Conservation (phyloP, 208 protist genomes). For the Balamuthia mandrillaris region DNA sequence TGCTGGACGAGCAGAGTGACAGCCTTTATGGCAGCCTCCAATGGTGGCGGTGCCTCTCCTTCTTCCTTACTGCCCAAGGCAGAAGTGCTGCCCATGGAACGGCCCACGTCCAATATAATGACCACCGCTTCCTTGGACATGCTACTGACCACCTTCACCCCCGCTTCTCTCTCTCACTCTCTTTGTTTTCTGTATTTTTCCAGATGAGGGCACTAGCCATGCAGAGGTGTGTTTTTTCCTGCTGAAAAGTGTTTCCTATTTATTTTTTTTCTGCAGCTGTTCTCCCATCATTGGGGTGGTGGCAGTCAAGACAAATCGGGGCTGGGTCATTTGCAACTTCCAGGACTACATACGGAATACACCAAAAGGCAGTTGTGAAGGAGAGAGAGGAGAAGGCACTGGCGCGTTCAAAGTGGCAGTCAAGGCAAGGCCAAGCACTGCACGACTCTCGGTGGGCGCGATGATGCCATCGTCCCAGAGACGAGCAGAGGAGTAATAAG, state of each 20-base stretch:
- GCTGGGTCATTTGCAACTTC: too few species aligned
- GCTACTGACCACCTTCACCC: too few species aligned
- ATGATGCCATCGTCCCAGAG: constrained; percentile 96
- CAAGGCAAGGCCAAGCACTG: constrained; percentile 78
- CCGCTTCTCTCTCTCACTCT: too few species aligned
- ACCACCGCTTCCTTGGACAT: neutral
- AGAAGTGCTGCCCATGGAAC: neutral
- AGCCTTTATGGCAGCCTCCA: neutral
- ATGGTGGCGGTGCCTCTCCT: neutral
- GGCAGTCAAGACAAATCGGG: too few species aligned
- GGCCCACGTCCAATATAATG: neutral
- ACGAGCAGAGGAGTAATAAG: constrained; percentile 87
- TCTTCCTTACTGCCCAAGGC: neutral
- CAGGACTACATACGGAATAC: constrained; percentile 94
- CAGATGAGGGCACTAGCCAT: too few species aligned
- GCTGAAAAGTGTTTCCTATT: too few species aligned
- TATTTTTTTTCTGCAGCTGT: too few species aligned
- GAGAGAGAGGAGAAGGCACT: constrained; percentile 64
- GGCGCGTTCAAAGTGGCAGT: constrained; percentile 73
- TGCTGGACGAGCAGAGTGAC: neutral
- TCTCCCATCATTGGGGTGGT: too few species aligned
- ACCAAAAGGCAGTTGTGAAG: too few species aligned
- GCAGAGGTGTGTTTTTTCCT: too few species aligned
- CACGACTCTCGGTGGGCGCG: constrained; percentile 69
- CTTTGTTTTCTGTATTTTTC: too few species aligned